Conservation (phyloP, 2,329 filamentous ascomycete species). For the Westerdykella ornata region DNA sequence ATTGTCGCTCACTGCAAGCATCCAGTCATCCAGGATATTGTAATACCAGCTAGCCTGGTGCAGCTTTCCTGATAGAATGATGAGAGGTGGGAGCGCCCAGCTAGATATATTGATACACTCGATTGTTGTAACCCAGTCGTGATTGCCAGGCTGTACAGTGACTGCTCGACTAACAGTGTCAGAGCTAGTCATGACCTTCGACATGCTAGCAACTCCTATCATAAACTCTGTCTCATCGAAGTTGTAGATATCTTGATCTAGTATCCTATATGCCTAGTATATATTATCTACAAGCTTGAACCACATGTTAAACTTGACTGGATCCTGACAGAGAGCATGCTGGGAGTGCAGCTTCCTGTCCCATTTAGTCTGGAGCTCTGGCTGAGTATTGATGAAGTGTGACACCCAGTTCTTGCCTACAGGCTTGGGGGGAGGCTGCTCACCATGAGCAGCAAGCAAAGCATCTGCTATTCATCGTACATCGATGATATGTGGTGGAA, state of each 20-base stretch:
- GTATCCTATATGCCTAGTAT: slow-evolving; percentile 3
- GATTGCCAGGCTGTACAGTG: too few relatives aligned
- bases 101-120: slow-evolving; percentile 5
- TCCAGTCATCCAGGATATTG: slow-evolving; percentile 19
- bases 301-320: slow-evolving; percentile 2
- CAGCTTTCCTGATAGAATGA: slow-evolving; percentile 5
- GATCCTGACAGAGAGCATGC: slow-evolving; percentile 4
- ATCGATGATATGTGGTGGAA: slow-evolving; percentile 1
- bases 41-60: slow-evolving; percentile 3
- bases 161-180: slow-evolving; percentile 1
- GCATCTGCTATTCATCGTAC: slow-evolving; percentile 1
- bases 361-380: too few relatives aligned
- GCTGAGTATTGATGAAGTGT: slow-evolving; percentile 3
- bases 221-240: too few relatives aligned
- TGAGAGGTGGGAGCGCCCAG: slow-evolving; percentile 3
- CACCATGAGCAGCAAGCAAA: slow-evolving; percentile 6
- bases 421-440: too few relatives aligned
- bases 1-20: slow-evolving; percentile 25
- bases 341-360: too few relatives aligned
- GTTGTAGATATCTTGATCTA: slow-evolving; percentile 8
- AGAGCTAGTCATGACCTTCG: too few relatives aligned
- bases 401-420: too few relatives aligned
- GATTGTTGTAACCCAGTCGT: slow-evolving; percentile 11
- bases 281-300: slow-evolving; percentile 8
- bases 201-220: slow-evolving; percentile 20